phyloP scores from a whole-genome alignment of 2,329 filamentous ascomycete species.

The Sphaceloma murrayae region DNA sequence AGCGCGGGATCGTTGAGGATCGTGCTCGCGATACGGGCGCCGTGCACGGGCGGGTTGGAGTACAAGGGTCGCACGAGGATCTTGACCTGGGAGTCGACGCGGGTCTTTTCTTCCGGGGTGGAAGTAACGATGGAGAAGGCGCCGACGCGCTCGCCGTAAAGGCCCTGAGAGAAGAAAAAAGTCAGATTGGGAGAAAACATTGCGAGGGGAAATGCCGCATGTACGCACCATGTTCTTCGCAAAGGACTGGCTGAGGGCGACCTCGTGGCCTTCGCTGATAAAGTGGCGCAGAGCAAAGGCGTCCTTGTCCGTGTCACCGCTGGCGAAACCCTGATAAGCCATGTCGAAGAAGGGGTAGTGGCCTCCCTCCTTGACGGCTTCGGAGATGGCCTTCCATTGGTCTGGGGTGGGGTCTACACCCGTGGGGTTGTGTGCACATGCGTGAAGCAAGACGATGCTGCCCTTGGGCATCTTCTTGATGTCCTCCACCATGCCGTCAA shows the following conservation, averaged over 20 bases:
- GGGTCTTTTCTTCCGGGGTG: conserved; percentile 83
- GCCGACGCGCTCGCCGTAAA: conserved; percentile 96
- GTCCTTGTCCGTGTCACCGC: conserved; percentile 81
- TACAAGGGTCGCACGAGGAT: conserved; percentile 94
- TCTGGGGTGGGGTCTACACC: conserved; percentile 85
- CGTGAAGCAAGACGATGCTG: conserved; percentile 88
- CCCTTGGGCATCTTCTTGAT: conserved; percentile 79
- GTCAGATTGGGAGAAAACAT: neutral
- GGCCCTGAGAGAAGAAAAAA: conserved; percentile 55
- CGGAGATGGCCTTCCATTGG: conserved; percentile 87
- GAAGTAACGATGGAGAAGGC: conserved; percentile 88
- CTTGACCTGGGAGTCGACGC: conserved; percentile 95
- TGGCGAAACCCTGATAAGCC: conserved; percentile 98
- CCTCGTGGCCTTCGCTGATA: conserved; percentile 80
- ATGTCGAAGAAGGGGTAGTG: conserved; percentile 99
- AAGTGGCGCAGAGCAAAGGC: conserved; percentile 92
- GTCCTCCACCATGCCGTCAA: conserved; percentile 83
- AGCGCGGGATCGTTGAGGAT: conserved; percentile 79
- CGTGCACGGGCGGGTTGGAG: conserved; percentile 96
- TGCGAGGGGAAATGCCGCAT: neutral
- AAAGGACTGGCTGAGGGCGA: conserved; percentile 84
- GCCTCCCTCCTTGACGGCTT: conserved; percentile 71
- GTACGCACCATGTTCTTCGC: conserved; percentile 96
- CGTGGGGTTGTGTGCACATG: conserved; percentile 96
- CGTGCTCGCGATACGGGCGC: conserved; percentile 83